Evolutionary conservation across 1,284 basidiomycete species (phyloP).

Genomic region (Bjerkandera adusta): DNA sequence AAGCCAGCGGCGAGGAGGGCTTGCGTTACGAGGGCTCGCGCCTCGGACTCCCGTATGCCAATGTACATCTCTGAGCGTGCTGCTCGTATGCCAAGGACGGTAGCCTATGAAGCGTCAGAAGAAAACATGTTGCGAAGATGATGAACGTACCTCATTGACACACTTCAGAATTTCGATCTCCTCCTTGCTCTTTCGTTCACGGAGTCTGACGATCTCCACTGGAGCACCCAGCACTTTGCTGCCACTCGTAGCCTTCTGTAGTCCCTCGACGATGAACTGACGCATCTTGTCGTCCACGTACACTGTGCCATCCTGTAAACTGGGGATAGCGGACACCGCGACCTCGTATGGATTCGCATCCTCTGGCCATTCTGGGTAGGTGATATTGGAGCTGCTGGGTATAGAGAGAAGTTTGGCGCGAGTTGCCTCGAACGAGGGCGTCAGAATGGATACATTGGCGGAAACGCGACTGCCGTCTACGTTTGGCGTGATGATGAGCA

Average conservation of each 20-base stretch:
- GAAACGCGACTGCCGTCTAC: constrained; percentile 29
- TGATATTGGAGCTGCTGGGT: constrained; percentile 40
- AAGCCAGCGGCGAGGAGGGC: constrained; percentile 62
- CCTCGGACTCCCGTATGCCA: constrained; percentile 77
- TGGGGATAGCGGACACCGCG: constrained; percentile 45
- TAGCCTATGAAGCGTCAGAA: constrained; percentile 46
- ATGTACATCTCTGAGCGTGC: constrained; percentile 62
- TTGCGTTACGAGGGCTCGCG: constrained; percentile 48
- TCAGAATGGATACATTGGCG: constrained; percentile 58
- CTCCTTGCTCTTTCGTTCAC: constrained; percentile 71
- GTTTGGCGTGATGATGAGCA: constrained; percentile 61
- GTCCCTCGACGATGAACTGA: constrained; percentile 61
- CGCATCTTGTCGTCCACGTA: constrained; percentile 63
- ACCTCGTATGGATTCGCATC: constrained; percentile 65
- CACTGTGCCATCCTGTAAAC: constrained; percentile 36
- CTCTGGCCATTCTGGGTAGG: constrained; percentile 74
- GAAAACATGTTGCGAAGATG: constrained; percentile 9
- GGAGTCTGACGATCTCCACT: constrained; percentile 51
- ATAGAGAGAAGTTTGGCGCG: constrained; percentile 63
- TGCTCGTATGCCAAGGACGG: constrained; percentile 69
- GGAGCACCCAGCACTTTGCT: constrained; percentile 46
- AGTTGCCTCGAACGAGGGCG: constrained; percentile 75
- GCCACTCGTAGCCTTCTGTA: constrained; percentile 43
- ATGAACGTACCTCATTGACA: constrained; percentile 66
- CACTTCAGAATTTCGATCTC: constrained; percentile 77